A percentile compares a stretch with the other conserved stretches of the same genome.
Evolutionary conservation across 345 rosid species (phyloP).

Genomic region (Heritiera littoralis): DNA sequence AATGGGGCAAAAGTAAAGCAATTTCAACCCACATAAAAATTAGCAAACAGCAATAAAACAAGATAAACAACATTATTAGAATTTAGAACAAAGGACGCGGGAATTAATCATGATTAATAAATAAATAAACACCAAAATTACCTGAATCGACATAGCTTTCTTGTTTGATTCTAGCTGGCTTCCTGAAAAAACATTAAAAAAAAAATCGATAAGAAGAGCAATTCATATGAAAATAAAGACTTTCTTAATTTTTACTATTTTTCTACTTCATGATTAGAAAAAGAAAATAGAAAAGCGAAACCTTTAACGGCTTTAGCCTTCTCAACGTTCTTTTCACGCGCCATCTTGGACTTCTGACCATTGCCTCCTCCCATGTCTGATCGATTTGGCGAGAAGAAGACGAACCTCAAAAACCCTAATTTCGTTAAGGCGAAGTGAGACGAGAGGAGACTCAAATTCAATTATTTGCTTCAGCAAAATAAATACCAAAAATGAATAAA

Average conservation of each 20-base stretch:
- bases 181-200: conserved; percentile 29
- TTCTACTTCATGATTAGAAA: background rate
- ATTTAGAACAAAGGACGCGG: background rate
- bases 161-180: conserved; percentile 64
- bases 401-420: conserved; percentile 13
- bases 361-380: conserved; percentile 53
- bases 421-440: background rate
- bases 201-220: background rate
- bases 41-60: background rate
- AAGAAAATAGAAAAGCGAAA: background rate
- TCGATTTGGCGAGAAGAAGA: conserved; percentile 4
- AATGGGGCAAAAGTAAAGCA: background rate
- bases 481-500: too few relatives aligned
- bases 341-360: conserved; percentile 56
- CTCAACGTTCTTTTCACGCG: conserved; percentile 53
- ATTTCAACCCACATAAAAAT: background rate
- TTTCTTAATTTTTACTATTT: background rate
- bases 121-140: conserved; percentile 19
- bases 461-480: too few relatives aligned
- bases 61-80: background rate
- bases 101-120: background rate
- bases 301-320: conserved; percentile 45
- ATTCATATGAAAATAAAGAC: too few relatives aligned
- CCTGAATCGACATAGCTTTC: conserved; percentile 70
- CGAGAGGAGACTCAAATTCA: background rate